Percentiles rank a stretch among this genome's conserved stretches.
Conservation (phyloP, 257 asterid species). For the Nicotiana otophora region DNA sequence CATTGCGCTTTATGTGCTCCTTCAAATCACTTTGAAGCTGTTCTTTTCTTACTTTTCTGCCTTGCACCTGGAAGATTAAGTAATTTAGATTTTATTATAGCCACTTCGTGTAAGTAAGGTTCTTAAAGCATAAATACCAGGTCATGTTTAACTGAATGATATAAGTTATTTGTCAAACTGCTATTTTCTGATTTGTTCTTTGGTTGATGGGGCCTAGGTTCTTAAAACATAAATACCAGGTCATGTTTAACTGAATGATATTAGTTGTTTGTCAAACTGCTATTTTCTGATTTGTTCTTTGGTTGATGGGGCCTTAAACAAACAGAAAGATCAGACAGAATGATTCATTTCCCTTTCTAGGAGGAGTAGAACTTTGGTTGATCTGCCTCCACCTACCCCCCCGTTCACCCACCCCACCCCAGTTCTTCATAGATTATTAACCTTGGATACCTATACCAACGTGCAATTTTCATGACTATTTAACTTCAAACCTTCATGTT, state of each 20-base stretch:
- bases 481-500: conserved; percentile 5
- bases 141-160: background rate
- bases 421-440: background rate
- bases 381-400: background rate
- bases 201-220: conserved; percentile 2
- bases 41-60: conserved; percentile 41
- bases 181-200: background rate
- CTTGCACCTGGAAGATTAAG: conserved; percentile 39
- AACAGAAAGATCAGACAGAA: background rate
- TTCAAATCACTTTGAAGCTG: conserved; percentile 36
- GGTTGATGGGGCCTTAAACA: background rate
- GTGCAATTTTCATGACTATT: background rate
- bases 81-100: background rate
- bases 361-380: background rate
- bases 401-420: background rate
- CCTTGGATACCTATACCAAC: conserved; percentile 2
- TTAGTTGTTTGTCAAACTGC: background rate
- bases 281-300: background rate
- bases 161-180: background rate
- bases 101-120: conserved; percentile 5
- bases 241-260: background rate
- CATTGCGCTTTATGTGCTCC: conserved; percentile 66
- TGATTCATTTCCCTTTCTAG: background rate
- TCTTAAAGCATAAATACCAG: background rate
- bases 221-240: background rate